These are phyloP conservation scores for Claviceps cyperi DNA, from an alignment of 2,329 filamentous ascomycete genomes.

Conservation along the genomic window DNA sequence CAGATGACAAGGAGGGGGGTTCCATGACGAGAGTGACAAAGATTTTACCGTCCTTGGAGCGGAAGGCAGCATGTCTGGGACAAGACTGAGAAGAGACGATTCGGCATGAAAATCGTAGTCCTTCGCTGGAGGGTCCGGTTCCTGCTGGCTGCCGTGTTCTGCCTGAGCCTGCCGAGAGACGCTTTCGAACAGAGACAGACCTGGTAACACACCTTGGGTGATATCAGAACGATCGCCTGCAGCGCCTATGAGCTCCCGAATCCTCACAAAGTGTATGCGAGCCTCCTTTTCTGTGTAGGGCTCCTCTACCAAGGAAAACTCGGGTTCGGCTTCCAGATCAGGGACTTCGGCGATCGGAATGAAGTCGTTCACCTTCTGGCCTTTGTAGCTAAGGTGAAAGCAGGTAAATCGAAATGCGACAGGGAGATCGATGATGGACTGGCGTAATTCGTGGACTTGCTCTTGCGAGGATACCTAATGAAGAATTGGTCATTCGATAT, in stretches of 20 bases:
- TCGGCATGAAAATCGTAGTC: conserved; percentile 65
- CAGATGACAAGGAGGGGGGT: conserved; percentile 83
- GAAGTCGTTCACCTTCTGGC: conserved; percentile 87
- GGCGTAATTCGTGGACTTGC: conserved; percentile 92
- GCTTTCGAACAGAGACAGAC: conserved; percentile 73
- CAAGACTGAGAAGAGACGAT: conserved; percentile 53
- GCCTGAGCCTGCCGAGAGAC: conserved; percentile 41
- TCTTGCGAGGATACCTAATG: conserved; percentile 75
- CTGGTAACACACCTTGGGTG: conserved; percentile 72
- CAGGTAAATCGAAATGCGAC: conserved; percentile 94
- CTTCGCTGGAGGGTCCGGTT: conserved; percentile 31
- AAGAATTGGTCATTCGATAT: conserved; percentile 1
- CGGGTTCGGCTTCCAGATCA: conserved; percentile 60
- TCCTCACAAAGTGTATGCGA: conserved; percentile 80
- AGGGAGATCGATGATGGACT: conserved; percentile 88
- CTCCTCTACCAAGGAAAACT: conserved; percentile 75
- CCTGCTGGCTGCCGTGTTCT: conserved; percentile 11
- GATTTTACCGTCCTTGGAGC: conserved; percentile 84
- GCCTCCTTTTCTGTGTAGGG: conserved; percentile 98
- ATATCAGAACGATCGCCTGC: conserved; percentile 78
- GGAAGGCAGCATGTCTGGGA: conserved; percentile 51
- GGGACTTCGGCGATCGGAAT: conserved; percentile 81
- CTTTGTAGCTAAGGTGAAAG: conserved; percentile 90
- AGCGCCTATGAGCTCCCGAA: conserved; percentile 85
- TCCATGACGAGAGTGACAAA: conserved; percentile 84